A percentile compares a stretch with the other conserved stretches of the same genome.
These are phyloP conservation scores for Cardamine occulta DNA, from an alignment of 345 rosid genomes.

Conservation along the genomic window DNA sequence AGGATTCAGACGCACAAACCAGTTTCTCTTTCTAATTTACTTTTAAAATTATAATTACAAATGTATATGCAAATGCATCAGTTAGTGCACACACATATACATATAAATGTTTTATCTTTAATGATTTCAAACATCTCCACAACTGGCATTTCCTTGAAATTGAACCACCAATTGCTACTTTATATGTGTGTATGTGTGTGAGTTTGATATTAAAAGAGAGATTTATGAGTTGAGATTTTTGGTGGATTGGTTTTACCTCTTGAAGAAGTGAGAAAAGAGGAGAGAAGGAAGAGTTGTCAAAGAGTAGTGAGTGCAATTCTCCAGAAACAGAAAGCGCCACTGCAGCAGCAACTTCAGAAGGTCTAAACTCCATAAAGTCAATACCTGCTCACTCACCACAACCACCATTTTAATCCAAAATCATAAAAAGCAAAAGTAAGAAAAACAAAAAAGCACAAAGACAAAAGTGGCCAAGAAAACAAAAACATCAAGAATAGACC, in stretches of 20 bases:
- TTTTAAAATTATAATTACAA: slow-evolving; percentile 8
- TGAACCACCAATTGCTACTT: slow-evolving; percentile 17
- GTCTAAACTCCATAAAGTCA: slow-evolving; percentile 83
- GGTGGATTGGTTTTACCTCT: slow-evolving; percentile 38
- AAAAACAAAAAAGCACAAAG: slow-evolving; percentile 3
- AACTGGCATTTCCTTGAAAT: slow-evolving; percentile 31
- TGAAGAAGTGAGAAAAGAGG: slow-evolving; percentile 43
- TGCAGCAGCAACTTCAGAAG: slow-evolving; percentile 81
- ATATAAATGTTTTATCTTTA: slow-evolving; percentile 17
- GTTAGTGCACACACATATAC: slow-evolving; percentile 29
- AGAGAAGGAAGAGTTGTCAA: slow-evolving; percentile 41
- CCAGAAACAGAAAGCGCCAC: slow-evolving; percentile 70
- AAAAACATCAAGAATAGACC: slow-evolving; percentile 25
- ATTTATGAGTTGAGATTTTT: slow-evolving; percentile 27
- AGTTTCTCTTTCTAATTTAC: not conserved
- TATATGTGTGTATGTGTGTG: slow-evolving; percentile 4
- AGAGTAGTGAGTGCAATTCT: slow-evolving; percentile 27
- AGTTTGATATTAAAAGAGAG: not conserved
- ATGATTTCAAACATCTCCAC: slow-evolving; percentile 34
- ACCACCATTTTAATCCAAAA: slow-evolving; percentile 40
- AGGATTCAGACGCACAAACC: slow-evolving; percentile 40
- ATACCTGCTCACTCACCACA: slow-evolving; percentile 57
- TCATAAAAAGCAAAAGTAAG: slow-evolving; percentile 32
- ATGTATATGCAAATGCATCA: slow-evolving; percentile 28
- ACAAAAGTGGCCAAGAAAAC: slow-evolving; percentile 27